Conservation (phyloP, 331 rosid genomes). For the Dryas integrifolia region DNA sequence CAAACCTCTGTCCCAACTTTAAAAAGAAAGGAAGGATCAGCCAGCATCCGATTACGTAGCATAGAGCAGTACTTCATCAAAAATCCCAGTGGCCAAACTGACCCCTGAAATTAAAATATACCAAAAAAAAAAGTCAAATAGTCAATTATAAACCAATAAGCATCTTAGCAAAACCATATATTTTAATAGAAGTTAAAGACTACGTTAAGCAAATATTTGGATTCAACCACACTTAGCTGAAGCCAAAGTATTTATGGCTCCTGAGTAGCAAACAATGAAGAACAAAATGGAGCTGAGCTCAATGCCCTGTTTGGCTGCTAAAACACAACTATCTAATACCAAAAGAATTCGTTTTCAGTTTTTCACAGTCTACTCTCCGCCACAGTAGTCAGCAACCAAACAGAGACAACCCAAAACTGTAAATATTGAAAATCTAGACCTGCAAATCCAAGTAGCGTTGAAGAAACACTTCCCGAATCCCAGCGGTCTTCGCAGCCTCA, state of each 20-base stretch:
- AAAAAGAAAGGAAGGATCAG: constrained; percentile 78
- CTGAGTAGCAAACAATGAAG: too few relatives aligned
- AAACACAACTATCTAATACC: too few relatives aligned
- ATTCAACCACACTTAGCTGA: too few relatives aligned
- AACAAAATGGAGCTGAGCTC: too few relatives aligned
- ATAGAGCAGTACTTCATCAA: constrained; percentile 62
- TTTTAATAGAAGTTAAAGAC: background rate
- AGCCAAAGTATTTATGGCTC: too few relatives aligned
- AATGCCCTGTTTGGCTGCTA: too few relatives aligned
- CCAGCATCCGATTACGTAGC: constrained; percentile 73
- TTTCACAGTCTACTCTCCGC: too few relatives aligned
- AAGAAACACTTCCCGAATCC: constrained; percentile 67
- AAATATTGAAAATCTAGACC: constrained; percentile 24
- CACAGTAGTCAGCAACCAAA: too few relatives aligned
- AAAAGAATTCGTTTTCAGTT: too few relatives aligned
- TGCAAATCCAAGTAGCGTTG: constrained; percentile 62
- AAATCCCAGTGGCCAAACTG: constrained; percentile 55
- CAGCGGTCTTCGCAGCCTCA: constrained; percentile 56
- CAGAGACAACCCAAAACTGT: too few relatives aligned
- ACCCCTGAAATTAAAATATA: constrained; percentile 46
- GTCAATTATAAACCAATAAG: background rate
- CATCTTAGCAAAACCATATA: background rate
- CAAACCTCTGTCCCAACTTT: constrained; percentile 80
- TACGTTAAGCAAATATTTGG: background rate
- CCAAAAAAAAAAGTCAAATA: background rate